Percentiles rank a stretch among this genome's conserved stretches.
Conservation (phyloP, 2,329 filamentous ascomycete genomes). For the Colletotrichum sp. region DNA sequence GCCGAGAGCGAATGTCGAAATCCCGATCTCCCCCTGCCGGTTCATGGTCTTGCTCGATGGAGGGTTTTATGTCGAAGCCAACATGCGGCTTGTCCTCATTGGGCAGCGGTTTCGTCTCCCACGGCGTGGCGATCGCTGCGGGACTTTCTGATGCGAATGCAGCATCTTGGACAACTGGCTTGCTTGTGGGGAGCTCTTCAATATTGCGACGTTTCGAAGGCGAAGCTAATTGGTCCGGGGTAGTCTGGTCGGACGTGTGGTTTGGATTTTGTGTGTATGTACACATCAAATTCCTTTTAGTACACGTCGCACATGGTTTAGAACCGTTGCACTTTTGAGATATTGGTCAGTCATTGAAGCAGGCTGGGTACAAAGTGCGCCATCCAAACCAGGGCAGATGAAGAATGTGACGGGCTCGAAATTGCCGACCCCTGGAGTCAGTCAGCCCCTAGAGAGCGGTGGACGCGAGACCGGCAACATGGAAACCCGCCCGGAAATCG, state of each 20-base stretch:
- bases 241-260: slow-evolving; percentile 6
- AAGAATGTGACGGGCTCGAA: background rate
- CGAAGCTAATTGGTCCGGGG: slow-evolving; percentile 12
- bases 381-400: background rate
- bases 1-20: slow-evolving; percentile 30
- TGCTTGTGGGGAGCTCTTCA: slow-evolving; percentile 5
- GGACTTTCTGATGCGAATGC: slow-evolving; percentile 4
- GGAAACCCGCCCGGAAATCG: background rate
- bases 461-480: slow-evolving; percentile 6
- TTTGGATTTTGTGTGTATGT: slow-evolving; percentile 18
- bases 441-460: background rate
- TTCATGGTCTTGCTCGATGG: slow-evolving; percentile 6
- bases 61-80: slow-evolving; percentile 13
- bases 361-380: background rate
- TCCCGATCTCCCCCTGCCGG: slow-evolving; percentile 3
- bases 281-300: slow-evolving; percentile 25
- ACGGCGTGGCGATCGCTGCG: slow-evolving; percentile 2
- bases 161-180: background rate
- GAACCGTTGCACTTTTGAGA: slow-evolving; percentile 26
- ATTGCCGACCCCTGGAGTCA: background rate
- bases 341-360: slow-evolving; percentile 2
- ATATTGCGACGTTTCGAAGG: slow-evolving; percentile 22
- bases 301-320: slow-evolving; percentile 26
- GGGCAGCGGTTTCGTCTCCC: background rate
- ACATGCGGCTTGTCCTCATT: slow-evolving; percentile 4